These are phyloP conservation scores for Blastobotrys capitulatus DNA, from an alignment of 1,139 yeast genomes.

Conservation along the genomic window DNA sequence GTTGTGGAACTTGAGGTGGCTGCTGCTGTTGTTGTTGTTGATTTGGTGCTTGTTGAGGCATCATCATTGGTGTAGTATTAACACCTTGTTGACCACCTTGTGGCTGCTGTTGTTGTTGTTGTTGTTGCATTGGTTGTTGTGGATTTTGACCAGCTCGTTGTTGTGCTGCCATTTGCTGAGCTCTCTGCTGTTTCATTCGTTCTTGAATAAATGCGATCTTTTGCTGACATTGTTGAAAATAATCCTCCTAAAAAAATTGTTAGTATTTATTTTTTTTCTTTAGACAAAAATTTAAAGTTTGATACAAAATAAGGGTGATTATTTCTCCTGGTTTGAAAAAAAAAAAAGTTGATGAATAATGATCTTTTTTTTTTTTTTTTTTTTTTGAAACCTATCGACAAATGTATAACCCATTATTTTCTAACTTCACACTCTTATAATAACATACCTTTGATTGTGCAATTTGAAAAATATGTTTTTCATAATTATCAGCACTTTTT, in stretches of 20 bases:
- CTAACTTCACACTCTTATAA: no score
- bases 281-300: not conserved
- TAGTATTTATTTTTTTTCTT: not conserved
- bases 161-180: constrained; percentile 13
- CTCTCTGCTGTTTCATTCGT: constrained; percentile 16
- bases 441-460: constrained; percentile 27
- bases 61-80: not conserved
- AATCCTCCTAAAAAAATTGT: constrained; percentile 2
- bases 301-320: no score
- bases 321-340: no score
- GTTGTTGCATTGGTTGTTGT: no score
- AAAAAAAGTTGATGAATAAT: not conserved
- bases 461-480: constrained; percentile 25
- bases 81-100: not conserved
- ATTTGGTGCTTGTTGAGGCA: not conserved
- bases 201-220: constrained; percentile 23
- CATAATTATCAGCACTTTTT: constrained; percentile 30
- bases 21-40: not conserved
- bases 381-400: no score
- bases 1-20: not conserved
- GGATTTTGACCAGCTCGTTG: not conserved
- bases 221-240: constrained; percentile 16
- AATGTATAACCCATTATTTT: no score
- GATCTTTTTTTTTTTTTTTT: not conserved
- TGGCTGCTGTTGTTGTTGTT: no score